Conservation (phyloP, 139 green algal species). For the Chlorella sp. region DNA sequence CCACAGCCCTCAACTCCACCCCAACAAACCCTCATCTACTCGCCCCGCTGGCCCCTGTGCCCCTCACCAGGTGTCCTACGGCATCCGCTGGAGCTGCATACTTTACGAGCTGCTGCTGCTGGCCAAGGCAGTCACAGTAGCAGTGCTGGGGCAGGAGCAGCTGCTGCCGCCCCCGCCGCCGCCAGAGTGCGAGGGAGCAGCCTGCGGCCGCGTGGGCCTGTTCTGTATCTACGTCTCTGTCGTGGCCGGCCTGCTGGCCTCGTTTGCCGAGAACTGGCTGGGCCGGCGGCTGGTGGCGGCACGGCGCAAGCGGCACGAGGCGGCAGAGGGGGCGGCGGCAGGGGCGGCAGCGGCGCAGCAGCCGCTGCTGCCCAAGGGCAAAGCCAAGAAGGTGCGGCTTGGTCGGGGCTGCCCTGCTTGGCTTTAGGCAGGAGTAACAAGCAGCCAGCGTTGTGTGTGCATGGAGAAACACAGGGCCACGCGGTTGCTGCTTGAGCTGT, state of each 20-base stretch:
- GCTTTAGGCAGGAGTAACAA: too few relatives aligned
- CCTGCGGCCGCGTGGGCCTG: slow-evolving; percentile 39
- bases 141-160: slow-evolving; percentile 54
- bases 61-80: background rate
- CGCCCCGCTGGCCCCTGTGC: background rate
- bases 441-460: too few relatives aligned
- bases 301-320: slow-evolving; percentile 25
- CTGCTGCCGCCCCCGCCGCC: slow-evolving; percentile 40
- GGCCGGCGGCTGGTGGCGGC: background rate
- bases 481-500: too few relatives aligned
- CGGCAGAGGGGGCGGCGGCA: slow-evolving; percentile 1
- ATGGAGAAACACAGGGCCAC: too few relatives aligned
- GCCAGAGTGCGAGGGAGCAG: background rate
- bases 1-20: too few relatives aligned
- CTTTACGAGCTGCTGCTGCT: slow-evolving; percentile 61
- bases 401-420: too few relatives aligned
- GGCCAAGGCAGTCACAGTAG: slow-evolving; percentile 66
- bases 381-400: background rate
- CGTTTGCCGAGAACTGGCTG: slow-evolving; percentile 32
- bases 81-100: slow-evolving; percentile 1
- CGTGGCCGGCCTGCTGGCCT: slow-evolving; percentile 32
- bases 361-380: slow-evolving; percentile 48
- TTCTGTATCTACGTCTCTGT: slow-evolving; percentile 51
- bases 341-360: background rate
- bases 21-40: background rate